Base-by-base conservation (phyloP, 768 basidiomycete species). In the Antrodiella citrinella region DNA sequence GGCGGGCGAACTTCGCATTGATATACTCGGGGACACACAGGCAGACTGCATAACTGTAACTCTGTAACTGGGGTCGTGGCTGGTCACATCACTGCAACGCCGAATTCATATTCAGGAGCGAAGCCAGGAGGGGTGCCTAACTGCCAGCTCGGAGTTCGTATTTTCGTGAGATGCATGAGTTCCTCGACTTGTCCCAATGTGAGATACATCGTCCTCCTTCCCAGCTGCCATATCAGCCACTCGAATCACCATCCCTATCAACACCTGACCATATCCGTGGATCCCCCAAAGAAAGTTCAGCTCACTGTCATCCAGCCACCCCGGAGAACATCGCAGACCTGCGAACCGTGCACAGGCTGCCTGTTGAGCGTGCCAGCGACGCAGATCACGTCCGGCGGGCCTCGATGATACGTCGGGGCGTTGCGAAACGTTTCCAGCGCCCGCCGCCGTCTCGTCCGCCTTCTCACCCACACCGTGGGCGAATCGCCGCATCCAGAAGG, bases 141-240 rank as follows among this genome's bases (percentile, higher is more conserved):
- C 56, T 61, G 54, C 60, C 60, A 57, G 54, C 47, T n/a, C 57
- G 54, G 54, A 48, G 45, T 51, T 46, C 23, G 49, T 19, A 56
- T 53, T 35, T n/a, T 41, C 38, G 51, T 50, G 51, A 53, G 55
- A 56, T 47, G 18, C 19, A 38, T 22, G 13, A 26, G n/a, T 2
- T 26, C 20, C 45, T 40, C 51, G 46, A 22, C 41, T 52, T 26
- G 50, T 55, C 51, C 47, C 51, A 59, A 52, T 51, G 50, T 49
- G 48, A 48, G 26, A 41, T 47, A 43, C 45, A 49, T 53, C 51
- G 45, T 26, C 24, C 7, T 23, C 30, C 40, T 41, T 48, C 48
- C 52, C 48, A 49, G 47, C 55, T 52, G 54, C 52, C 55, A 53
- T 53, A 52, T 54, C 53, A 45, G 49, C 51, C 39, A 30, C 22